phyloP scores from a whole-genome alignment of 2,329 filamentous ascomycete genomes.

The Diaporthe sp. region DNA sequence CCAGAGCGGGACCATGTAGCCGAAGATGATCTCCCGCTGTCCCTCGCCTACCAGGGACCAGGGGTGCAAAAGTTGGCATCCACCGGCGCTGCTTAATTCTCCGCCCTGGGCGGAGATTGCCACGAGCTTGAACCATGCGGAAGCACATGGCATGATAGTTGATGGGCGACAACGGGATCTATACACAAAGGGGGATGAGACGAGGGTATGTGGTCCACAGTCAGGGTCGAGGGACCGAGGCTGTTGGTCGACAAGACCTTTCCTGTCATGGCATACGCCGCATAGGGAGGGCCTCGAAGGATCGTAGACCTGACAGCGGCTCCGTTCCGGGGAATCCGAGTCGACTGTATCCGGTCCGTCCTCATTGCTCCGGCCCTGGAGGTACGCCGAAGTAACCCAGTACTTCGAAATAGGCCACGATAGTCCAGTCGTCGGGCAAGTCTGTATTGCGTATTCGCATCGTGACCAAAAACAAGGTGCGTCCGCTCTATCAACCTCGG shows the following conservation, averaged over 20 bases:
- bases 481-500: not conserved
- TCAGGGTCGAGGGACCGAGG: conserved; percentile 10
- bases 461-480: not conserved
- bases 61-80: conserved; percentile 6
- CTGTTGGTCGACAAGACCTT: not conserved
- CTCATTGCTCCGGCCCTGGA: not conserved
- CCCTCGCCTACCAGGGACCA: not conserved
- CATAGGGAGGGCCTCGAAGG: conserved; percentile 17
- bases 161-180: not conserved
- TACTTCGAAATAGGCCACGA: not conserved
- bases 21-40: conserved; percentile 19
- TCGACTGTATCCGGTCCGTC: conserved; percentile 1
- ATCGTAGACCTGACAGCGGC: conserved; percentile 15
- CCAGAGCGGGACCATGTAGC: conserved; percentile 8
- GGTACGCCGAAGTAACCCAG: not conserved
- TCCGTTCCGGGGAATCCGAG: not conserved
- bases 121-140: not conserved
- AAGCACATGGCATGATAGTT: conserved; percentile 12
- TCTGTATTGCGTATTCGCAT: conserved; percentile 6
- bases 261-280: conserved; percentile 3
- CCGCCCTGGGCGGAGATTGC: conserved; percentile 10
- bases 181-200: not conserved
- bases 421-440: not conserved
- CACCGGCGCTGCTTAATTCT: conserved; percentile 17
- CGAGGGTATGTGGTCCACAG: not conserved